A percentile compares a stretch with the other conserved stretches of the same genome.
Conservation (phyloP, 2,329 filamentous ascomycete species). For the Aspergillus texensis region DNA sequence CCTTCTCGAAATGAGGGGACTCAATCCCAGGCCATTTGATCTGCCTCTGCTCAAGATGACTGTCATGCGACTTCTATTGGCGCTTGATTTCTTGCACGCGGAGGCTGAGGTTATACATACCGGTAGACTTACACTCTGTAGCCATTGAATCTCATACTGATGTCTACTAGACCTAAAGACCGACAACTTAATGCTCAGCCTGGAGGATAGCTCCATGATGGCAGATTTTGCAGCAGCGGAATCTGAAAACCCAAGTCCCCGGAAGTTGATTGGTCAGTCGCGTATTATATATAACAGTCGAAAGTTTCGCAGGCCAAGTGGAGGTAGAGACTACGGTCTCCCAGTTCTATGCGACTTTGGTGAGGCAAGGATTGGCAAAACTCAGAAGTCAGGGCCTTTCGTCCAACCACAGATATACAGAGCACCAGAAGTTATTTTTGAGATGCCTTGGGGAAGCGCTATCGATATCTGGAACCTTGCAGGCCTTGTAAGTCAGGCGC, state of each 20-base stretch:
- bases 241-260: constrained; percentile 29
- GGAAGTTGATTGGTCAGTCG: constrained; percentile 29
- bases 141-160: constrained; percentile 1
- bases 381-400: constrained; percentile 41
- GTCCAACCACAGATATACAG: constrained; percentile 44
- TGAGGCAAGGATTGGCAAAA: constrained; percentile 34
- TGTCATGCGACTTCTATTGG: constrained; percentile 33
- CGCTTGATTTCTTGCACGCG: constrained; percentile 40
- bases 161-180: constrained; percentile 41
- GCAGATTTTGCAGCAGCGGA: constrained; percentile 31
- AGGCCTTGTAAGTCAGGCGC: constrained; percentile 46
- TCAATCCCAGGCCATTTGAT: constrained; percentile 29
- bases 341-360: constrained; percentile 41
- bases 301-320: constrained; percentile 24
- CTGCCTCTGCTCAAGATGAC: constrained; percentile 33
- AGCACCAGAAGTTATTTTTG: constrained; percentile 49
- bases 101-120: constrained; percentile 37
- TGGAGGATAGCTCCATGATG: constrained; percentile 33
- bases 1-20: constrained; percentile 34
- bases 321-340: constrained; percentile 23
- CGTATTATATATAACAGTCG: constrained; percentile 35
- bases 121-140: constrained; percentile 22
- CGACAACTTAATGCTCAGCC: constrained; percentile 43
- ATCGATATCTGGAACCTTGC: constrained; percentile 57
- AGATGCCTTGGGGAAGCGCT: constrained; percentile 47